Conservation (phyloP, 225 moss, liverwort and hornwort genomes). For the Polytrichum formosum region DNA sequence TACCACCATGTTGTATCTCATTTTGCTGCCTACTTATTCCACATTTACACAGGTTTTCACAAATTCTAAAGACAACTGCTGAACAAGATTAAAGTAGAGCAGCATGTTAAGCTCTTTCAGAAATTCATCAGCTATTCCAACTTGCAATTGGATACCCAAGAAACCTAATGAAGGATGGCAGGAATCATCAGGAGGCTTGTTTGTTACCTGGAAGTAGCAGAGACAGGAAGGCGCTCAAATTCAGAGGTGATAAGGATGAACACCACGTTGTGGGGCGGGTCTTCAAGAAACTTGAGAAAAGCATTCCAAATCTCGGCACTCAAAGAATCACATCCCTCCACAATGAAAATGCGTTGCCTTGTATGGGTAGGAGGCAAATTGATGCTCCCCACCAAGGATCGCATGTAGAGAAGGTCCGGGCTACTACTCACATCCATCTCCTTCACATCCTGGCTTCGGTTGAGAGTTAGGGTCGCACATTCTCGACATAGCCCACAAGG, state of each 20-base stretch:
- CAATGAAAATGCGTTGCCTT: constrained; percentile 65
- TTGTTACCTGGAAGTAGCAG: constrained; percentile 59
- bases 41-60: too few species aligned
- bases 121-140: too few species aligned
- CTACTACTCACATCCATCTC: constrained; percentile 62
- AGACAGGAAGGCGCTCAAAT: constrained; percentile 61
- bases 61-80: too few species aligned
- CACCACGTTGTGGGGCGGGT: constrained; percentile 61
- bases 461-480: constrained; percentile 53
- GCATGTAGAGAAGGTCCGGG: constrained; percentile 51
- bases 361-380: constrained; percentile 35
- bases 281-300: constrained; percentile 73
- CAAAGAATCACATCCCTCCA: constrained; percentile 77
- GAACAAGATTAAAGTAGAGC: too few species aligned
- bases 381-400: constrained; percentile 45
- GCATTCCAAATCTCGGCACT: constrained; percentile 63
- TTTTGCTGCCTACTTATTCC: too few species aligned
- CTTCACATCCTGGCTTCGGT: constrained; percentile 52
- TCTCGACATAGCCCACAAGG: constrained; percentile 80
- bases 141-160: too few species aligned
- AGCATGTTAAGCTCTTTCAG: too few species aligned
- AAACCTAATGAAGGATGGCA: too few species aligned
- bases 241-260: constrained; percentile 76
- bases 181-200: not conserved
- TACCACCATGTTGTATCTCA: too few species aligned